Conservation (phyloP, 1,284 basidiomycete genomes). For the Mycosarcoma mackinlayi region DNA sequence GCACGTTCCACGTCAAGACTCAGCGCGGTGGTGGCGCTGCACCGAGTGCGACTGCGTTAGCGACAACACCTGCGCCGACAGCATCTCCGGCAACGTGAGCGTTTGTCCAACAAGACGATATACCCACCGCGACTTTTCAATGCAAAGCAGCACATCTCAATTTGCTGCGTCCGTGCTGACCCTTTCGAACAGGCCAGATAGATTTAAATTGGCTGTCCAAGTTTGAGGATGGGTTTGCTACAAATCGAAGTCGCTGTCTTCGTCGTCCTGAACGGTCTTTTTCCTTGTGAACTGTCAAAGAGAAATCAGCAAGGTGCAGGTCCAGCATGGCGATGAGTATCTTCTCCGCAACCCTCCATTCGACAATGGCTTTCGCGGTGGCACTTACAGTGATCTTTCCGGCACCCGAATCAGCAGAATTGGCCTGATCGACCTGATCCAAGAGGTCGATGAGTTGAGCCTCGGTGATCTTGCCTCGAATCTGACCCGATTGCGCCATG, state of each 20-base stretch:
- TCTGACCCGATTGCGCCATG: slow-evolving; percentile 92
- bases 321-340: too few relatives aligned
- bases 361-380: too few relatives aligned
- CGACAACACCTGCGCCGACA: background rate
- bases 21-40: slow-evolving; percentile 13
- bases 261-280: slow-evolving; percentile 53
- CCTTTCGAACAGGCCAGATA: too few relatives aligned
- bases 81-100: slow-evolving; percentile 1
- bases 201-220: too few relatives aligned
- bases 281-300: slow-evolving; percentile 43
- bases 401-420: slow-evolving; percentile 20
- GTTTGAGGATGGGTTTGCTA: slow-evolving; percentile 17
- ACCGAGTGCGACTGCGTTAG: slow-evolving; percentile 1
- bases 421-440: slow-evolving; percentile 79
- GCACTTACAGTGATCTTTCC: slow-evolving; percentile 64
- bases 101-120: background rate
- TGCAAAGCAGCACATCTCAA: too few relatives aligned
- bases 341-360: too few relatives aligned
- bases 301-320: background rate
- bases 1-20: slow-evolving; percentile 61
- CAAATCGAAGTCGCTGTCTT: slow-evolving; percentile 58
- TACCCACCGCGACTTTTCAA: background rate
- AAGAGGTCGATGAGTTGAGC: slow-evolving; percentile 88
- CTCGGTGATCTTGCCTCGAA: slow-evolving; percentile 86
- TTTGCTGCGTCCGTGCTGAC: too few relatives aligned